These are phyloP conservation scores for Trapa bicornis DNA, from an alignment of 345 rosid species.

Conservation along the genomic window DNA sequence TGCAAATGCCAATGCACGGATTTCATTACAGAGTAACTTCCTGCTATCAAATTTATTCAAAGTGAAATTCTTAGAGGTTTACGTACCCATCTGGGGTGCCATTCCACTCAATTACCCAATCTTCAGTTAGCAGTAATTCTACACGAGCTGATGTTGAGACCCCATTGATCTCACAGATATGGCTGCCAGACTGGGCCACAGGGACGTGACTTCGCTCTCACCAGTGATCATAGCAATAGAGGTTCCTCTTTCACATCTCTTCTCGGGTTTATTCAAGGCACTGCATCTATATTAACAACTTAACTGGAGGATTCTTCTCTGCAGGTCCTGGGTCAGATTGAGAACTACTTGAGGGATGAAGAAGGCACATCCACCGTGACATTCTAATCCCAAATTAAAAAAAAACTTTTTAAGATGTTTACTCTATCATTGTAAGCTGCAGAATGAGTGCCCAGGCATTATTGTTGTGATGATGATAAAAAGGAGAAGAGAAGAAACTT, in stretches of 20 bases:
- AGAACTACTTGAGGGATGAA: constrained; percentile 23
- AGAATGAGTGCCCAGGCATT: too few relatives aligned
- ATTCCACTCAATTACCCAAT: not conserved
- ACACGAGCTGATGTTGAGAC: not conserved
- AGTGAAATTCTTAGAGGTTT: not conserved
- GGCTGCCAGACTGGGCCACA: constrained; percentile 54
- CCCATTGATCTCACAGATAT: constrained; percentile 34
- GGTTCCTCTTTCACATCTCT: constrained; percentile 25
- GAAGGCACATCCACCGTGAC: constrained; percentile 14
- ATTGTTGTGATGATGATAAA: too few relatives aligned
- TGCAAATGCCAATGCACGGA: constrained; percentile 65
- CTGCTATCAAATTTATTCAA: not conserved
- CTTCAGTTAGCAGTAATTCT: not conserved
- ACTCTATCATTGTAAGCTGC: too few relatives aligned
- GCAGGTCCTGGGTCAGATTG: constrained; percentile 51
- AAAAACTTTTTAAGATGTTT: too few relatives aligned
- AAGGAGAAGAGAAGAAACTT: too few relatives aligned
- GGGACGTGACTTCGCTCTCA: constrained; percentile 49
- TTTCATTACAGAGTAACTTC: constrained; percentile 68
- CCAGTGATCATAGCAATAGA: constrained; percentile 71
- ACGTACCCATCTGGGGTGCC: not conserved
- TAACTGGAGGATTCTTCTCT: constrained; percentile 1
- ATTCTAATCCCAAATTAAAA: not conserved
- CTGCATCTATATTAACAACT: not conserved
- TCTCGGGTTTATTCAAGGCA: constrained; percentile 11